Conservation (phyloP, 306 rosid genomes). For the Crotalaria pallida region DNA sequence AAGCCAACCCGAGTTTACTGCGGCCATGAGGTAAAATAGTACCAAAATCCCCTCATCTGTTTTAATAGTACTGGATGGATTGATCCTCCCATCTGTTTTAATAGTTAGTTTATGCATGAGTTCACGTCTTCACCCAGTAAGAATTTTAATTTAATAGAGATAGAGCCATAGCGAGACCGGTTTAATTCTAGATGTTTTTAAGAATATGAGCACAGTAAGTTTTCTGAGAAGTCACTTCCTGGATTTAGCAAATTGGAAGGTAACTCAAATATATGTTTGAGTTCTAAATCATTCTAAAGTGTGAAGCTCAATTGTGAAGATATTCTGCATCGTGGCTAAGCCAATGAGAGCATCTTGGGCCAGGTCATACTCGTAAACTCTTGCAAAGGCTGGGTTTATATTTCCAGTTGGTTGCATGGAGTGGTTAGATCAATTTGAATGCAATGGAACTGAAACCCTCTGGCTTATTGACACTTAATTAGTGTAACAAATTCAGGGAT, state of each 20-base stretch:
- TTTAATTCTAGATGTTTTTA: background rate
- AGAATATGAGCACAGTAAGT: background rate
- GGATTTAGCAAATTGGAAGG: background rate
- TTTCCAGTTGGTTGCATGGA: background rate
- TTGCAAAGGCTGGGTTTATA: background rate
- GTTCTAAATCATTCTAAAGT: background rate
- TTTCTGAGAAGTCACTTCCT: background rate
- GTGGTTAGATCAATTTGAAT: background rate
- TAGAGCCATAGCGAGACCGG: background rate
- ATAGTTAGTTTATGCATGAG: background rate
- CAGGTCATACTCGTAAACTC: background rate
- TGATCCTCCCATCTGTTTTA: background rate
- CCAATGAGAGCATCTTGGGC: background rate
- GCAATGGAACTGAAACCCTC: background rate
- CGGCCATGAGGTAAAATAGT: constrained; percentile 78
- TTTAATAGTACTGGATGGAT: background rate
- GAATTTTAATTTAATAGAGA: background rate
- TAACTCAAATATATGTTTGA: background rate
- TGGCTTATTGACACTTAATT: background rate
- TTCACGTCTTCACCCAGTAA: background rate
- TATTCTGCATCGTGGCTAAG: background rate
- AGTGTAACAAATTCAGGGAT: background rate
- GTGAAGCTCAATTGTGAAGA: background rate
- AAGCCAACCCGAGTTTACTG: constrained; percentile 77
- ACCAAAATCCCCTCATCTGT: background rate